Conservation (phyloP, 2,329 filamentous ascomycete species). For the Pleurostoma richardsiae region DNA sequence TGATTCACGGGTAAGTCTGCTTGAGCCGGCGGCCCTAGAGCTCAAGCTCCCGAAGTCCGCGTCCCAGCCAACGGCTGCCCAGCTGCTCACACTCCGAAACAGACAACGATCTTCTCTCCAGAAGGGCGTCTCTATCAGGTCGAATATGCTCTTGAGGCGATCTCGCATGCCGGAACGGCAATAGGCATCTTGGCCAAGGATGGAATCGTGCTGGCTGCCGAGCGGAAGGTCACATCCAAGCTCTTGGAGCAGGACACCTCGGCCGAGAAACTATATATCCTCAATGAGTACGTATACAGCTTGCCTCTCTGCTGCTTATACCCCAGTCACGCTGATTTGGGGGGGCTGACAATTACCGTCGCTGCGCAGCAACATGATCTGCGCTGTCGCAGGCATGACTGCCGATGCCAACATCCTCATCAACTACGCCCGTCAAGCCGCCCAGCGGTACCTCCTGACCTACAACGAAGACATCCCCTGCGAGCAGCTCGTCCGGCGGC, state of each 20-base stretch:
- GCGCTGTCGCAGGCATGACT: constrained; percentile 97
- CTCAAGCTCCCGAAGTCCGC: constrained; percentile 2
- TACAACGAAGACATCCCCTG: constrained; percentile 99
- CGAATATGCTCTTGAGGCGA: constrained; percentile 98
- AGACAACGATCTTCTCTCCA: constrained; percentile 99
- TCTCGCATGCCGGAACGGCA: constrained; percentile 95
- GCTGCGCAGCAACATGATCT: constrained; percentile 89
- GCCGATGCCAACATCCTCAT: constrained; percentile 99
- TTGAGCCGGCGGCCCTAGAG: neutral
- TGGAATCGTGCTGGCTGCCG: constrained; percentile 95
- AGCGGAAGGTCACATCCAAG: constrained; percentile 99
- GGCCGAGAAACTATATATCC: constrained; percentile 98
- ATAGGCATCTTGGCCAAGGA: constrained; percentile 96
- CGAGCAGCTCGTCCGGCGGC: constrained; percentile 92
- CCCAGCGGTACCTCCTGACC: constrained; percentile 94
- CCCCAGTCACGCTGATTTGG: no score
- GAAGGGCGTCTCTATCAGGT: constrained; percentile 98
- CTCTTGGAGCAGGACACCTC: constrained; percentile 98
- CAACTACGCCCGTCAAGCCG: constrained; percentile 97
- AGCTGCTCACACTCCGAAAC: neutral
- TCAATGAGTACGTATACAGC: constrained; percentile 74
- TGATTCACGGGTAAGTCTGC: constrained; percentile 79
- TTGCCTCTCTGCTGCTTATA: no score
- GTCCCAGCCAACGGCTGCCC: no score
- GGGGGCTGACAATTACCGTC: no score